A percentile compares a stretch with the other conserved stretches of the same genome.
phyloP scores from a whole-genome alignment of 2,329 filamentous ascomycete genomes.

The Epichloe gansuensis region DNA sequence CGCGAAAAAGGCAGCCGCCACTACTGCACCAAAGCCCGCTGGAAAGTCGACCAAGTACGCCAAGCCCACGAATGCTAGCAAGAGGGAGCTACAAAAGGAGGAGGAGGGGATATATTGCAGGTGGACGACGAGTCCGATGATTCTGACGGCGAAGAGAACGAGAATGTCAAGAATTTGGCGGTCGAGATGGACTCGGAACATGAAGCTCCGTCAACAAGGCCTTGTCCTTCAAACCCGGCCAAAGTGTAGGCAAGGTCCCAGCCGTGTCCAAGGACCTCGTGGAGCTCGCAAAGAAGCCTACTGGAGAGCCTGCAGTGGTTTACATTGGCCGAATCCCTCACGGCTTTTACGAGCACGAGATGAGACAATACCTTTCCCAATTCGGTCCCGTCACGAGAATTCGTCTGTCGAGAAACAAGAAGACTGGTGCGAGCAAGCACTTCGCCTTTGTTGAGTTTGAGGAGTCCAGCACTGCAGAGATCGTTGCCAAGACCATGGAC shows the following conservation, averaged over 20 bases:
- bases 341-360: constrained; percentile 93
- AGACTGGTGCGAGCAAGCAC: constrained; percentile 84
- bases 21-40: background rate
- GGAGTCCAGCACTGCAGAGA: constrained; percentile 65
- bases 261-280: constrained; percentile 32
- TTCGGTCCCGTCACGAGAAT: constrained; percentile 73
- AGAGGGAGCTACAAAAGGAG: constrained; percentile 12
- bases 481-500: constrained; percentile 93
- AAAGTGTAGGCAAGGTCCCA: constrained; percentile 40
- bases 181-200: constrained; percentile 33
- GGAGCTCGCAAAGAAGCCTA: constrained; percentile 29
- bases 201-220: constrained; percentile 24
- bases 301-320: constrained; percentile 60
- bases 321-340: constrained; percentile 87
- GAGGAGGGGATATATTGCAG: constrained; percentile 17
- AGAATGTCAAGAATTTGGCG: constrained; percentile 31
- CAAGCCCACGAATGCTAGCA: constrained; percentile 21
- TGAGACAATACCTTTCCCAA: constrained; percentile 86
- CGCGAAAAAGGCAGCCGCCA: background rate
- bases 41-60: constrained; percentile 6
- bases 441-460: constrained; percentile 90
- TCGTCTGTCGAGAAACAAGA: constrained; percentile 81
- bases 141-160: constrained; percentile 29
- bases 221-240: constrained; percentile 32
- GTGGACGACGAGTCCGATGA: constrained; percentile 19